These are phyloP conservation scores for Emergomyces africanus DNA, from an alignment of 2,329 filamentous ascomycete genomes.

Conservation along the genomic window DNA sequence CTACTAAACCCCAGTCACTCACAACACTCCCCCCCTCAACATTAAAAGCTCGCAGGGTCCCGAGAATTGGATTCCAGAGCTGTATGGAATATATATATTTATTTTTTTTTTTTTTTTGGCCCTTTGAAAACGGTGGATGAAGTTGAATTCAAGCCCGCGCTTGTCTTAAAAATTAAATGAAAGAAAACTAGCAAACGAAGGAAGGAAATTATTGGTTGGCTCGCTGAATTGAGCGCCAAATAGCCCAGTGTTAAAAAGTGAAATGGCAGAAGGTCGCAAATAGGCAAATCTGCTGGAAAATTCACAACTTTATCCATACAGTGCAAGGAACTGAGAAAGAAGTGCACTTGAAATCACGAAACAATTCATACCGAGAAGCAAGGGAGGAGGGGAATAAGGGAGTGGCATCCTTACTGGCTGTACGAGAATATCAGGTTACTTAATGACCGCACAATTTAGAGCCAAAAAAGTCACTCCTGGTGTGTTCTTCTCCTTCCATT, in stretches of 20 bases:
- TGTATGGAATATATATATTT: background rate
- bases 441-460: background rate
- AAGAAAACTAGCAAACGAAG: background rate
- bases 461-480: no score
- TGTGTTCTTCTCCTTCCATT: background rate
- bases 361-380: background rate
- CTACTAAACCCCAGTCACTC: background rate
- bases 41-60: background rate
- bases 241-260: background rate
- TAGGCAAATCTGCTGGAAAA: background rate
- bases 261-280: background rate
- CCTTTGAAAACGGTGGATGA: background rate
- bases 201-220: background rate
- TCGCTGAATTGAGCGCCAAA: background rate
- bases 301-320: background rate
- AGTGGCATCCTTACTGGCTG: background rate
- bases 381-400: background rate
- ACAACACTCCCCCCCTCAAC: background rate
- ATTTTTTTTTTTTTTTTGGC: background rate
- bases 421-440: background rate
- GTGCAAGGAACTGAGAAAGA: background rate
- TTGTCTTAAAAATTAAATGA: background rate
- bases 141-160: background rate
- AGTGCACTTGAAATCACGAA: background rate
- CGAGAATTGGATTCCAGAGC: background rate